Base-by-base conservation (phyloP, 208 protist genomes). In the Trypanosoma caninum region DNA sequence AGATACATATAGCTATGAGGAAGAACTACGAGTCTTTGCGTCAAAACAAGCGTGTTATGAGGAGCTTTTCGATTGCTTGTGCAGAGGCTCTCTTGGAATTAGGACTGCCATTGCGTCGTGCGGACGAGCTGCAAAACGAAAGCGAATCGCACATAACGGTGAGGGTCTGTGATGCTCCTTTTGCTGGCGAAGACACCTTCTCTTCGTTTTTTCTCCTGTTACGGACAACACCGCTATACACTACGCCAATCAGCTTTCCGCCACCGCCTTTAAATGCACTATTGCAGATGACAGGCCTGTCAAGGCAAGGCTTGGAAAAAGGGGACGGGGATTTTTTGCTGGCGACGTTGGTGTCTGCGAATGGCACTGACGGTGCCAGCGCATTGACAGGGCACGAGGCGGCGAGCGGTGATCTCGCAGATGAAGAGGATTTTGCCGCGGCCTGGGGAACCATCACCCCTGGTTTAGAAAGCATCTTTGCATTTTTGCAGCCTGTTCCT, bases 1-100 rank as follows among this genome's bases (percentile, higher is more conserved):
- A 58, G 11, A 55, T 72, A 28, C 80, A 87, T 56, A 38, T 18
- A 13, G 61, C 62, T 2, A 65, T 76, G 38, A 31, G 35, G 1
- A 52, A 65, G 30, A 91, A 86, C 59, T 87, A 80, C 42, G 41
- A 45, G 7, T 60, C 67, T 0, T 54, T 86, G 38, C 65, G 73
- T 28, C 41, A 57, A 16, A 70, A 50, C 37, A 51, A 42, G 0
- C 58, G 42, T 1, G 70, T 86, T 5, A 22, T 67, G 3, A n/a
- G 28, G 0, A 34, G 76, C 20, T 69, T 90, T 28, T 72, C 68
- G 34, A 57, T 55, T 5, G 65, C 65, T 20, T 80, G 76, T 58
- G 64, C 62, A 16, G 72, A 72, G 25, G 69, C 80, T 5, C 22
- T 87, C 14, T 35, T 62, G 20, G 60, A 67, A 16, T 65, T 65